These are phyloP conservation scores for Lasiodiplodia theobromae DNA, from an alignment of 2,329 filamentous ascomycete species.

Conservation along the genomic window DNA sequence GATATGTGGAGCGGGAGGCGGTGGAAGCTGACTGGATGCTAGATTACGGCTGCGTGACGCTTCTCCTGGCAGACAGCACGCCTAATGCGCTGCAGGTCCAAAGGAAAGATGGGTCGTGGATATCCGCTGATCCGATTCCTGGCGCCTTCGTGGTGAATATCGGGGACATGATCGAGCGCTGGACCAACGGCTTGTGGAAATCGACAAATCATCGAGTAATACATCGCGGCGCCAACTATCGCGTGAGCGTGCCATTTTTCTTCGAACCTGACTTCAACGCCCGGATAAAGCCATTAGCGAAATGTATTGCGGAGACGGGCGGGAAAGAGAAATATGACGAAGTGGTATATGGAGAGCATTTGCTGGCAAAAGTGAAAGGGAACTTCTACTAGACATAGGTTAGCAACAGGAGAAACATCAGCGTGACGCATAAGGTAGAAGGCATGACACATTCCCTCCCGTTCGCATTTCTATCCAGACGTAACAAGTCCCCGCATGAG, in stretches of 20 bases:
- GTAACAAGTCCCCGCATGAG: constrained; percentile 17
- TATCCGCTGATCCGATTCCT: constrained; percentile 52
- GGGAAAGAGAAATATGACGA: constrained; percentile 40
- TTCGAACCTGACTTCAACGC: constrained; percentile 56
- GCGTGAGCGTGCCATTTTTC: constrained; percentile 58
- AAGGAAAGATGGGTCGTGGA: constrained; percentile 44
- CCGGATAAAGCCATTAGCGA: constrained; percentile 46
- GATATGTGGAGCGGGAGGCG: too few species aligned
- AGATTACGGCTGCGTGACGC: constrained; percentile 57
- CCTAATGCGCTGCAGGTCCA: constrained; percentile 41
- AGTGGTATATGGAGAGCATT: constrained; percentile 52
- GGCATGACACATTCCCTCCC: constrained; percentile 16
- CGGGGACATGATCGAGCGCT: constrained; percentile 57
- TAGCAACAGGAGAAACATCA: not conserved
- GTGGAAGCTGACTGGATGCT: constrained; percentile 32
- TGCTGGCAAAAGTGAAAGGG: constrained; percentile 50
- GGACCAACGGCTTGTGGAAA: constrained; percentile 54
- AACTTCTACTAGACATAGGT: constrained; percentile 46
- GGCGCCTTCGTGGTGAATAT: constrained; percentile 59
- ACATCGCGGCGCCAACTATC: constrained; percentile 47
- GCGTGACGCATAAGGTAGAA: not conserved
- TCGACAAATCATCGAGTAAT: constrained; percentile 56
- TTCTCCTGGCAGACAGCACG: constrained; percentile 54
- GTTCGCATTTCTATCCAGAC: constrained; percentile 23
- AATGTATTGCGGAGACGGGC: constrained; percentile 46